phyloP scores from a whole-genome alignment of 305 asterid genomes.

The Solanum chacoense region DNA sequence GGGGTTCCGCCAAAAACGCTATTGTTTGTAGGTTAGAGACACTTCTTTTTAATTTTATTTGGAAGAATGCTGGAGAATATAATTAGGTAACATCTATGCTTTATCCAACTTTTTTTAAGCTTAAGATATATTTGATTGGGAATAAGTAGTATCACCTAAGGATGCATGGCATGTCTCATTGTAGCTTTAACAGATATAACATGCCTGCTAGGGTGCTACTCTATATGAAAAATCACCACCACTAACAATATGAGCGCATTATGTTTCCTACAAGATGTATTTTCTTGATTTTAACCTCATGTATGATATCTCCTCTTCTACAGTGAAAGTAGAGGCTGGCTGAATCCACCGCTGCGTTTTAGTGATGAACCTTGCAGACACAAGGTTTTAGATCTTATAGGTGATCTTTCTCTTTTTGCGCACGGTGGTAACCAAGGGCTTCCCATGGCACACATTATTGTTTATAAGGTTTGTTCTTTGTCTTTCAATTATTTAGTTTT shows the following conservation, averaged over 20 bases:
- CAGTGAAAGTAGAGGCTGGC: constrained; percentile 71
- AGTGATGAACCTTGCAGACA: constrained; percentile 88
- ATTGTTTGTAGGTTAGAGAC: constrained; percentile 63
- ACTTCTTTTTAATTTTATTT: neutral
- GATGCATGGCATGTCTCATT: neutral
- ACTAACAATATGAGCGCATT: neutral
- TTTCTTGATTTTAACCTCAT: neutral
- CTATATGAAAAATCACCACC: neutral
- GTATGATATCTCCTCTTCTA: neutral
- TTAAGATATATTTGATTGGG: neutral
- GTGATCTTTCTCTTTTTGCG: constrained; percentile 89
- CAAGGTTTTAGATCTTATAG: constrained; percentile 89
- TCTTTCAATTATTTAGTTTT: neutral
- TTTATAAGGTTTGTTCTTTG: constrained; percentile 57
- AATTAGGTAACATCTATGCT: neutral
- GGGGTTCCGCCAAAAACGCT: constrained; percentile 74
- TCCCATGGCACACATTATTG: constrained; percentile 65
- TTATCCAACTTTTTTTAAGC: neutral
- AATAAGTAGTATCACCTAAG: neutral
- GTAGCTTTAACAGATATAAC: neutral
- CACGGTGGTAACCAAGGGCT: constrained; percentile 81
- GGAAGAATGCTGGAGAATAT: neutral
- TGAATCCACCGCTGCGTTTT: constrained; percentile 80
- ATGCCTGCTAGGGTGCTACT: neutral
- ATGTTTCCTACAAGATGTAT: neutral